Percentiles rank a stretch among this genome's conserved stretches.
Evolutionary conservation across 257 asterid genomes (phyloP).

Genomic region (Solanum ossicruentum): DNA sequence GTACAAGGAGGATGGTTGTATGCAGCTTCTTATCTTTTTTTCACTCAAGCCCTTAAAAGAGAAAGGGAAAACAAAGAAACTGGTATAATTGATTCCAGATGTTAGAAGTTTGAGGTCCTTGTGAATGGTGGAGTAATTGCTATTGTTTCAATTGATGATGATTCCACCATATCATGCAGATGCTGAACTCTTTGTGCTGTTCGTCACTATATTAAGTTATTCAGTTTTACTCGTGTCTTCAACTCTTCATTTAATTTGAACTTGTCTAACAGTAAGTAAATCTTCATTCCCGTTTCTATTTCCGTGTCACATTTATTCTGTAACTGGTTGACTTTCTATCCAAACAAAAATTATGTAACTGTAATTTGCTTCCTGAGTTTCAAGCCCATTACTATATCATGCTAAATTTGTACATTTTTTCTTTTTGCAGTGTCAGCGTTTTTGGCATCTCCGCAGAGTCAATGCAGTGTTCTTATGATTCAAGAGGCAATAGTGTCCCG

Average conservation of each 20-base stretch:
- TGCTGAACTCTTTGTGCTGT: neutral
- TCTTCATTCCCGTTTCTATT: neutral
- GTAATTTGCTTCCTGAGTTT: neutral
- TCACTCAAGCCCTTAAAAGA: neutral
- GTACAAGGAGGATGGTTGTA: neutral
- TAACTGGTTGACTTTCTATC: neutral
- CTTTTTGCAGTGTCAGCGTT: conserved; percentile 59
- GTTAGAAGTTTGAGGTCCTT: neutral
- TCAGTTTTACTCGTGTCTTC: neutral
- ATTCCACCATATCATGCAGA: neutral
- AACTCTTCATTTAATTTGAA: neutral
- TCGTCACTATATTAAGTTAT: neutral
- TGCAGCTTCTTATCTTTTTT: neutral
- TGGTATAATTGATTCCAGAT: neutral
- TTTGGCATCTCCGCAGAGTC: conserved; percentile 96
- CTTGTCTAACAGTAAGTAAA: neutral
- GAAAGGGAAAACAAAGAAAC: neutral
- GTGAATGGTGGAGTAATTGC: neutral
- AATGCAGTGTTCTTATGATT: conserved; percentile 90
- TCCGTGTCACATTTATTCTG: neutral
- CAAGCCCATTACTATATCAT: neutral
- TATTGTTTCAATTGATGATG: neutral
- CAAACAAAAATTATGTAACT: neutral
- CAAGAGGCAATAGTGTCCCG: conserved; percentile 92
- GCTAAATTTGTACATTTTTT: neutral